These are phyloP conservation scores for Diplocarpon rosae DNA, from an alignment of 2,329 filamentous ascomycete species.

Conservation along the genomic window DNA sequence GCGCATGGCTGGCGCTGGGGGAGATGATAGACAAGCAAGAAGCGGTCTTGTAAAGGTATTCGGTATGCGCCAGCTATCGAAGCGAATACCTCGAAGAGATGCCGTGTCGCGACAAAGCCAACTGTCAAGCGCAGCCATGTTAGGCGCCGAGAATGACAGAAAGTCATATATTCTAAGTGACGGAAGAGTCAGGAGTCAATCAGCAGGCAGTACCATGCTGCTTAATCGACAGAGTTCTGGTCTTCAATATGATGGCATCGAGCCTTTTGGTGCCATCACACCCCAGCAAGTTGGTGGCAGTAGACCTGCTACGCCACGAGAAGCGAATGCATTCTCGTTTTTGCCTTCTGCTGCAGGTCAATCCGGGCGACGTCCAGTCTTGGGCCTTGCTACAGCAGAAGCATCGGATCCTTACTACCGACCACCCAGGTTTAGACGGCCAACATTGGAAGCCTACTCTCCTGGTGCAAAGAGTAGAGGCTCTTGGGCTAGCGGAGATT, in stretches of 20 bases:
- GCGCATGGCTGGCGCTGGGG: slow-evolving; percentile 71
- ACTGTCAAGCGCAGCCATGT: slow-evolving; percentile 71
- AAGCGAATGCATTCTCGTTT: slow-evolving; percentile 62
- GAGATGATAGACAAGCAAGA: slow-evolving; percentile 59
- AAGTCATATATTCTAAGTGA: slow-evolving; percentile 44
- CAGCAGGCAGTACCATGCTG: slow-evolving; percentile 48
- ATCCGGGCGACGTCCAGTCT: slow-evolving; percentile 29
- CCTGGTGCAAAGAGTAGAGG: slow-evolving; percentile 32
- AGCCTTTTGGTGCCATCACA: slow-evolving; percentile 30
- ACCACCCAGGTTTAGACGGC: slow-evolving; percentile 61
- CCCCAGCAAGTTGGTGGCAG: slow-evolving; percentile 36
- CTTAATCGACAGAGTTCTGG: slow-evolving; percentile 43
- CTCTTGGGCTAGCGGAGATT: slow-evolving; percentile 36
- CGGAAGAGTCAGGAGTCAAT: slow-evolving; percentile 49
- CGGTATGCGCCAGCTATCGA: slow-evolving; percentile 78
- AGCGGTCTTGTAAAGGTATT: slow-evolving; percentile 86
- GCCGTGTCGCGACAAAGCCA: slow-evolving; percentile 67
- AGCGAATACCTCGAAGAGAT: slow-evolving; percentile 53
- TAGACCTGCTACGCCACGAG: slow-evolving; percentile 59
- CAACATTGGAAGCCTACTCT: slow-evolving; percentile 42
- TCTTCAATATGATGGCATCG: slow-evolving; percentile 40
- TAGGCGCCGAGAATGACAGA: slow-evolving; percentile 55
- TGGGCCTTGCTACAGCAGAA: slow-evolving; percentile 39
- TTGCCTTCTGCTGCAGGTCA: slow-evolving; percentile 36
- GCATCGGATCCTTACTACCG: slow-evolving; percentile 76